A percentile compares a stretch with the other conserved stretches of the same genome.
phyloP scores from a whole-genome alignment of 177 flowering plant species.

The Vitis hybrid region DNA sequence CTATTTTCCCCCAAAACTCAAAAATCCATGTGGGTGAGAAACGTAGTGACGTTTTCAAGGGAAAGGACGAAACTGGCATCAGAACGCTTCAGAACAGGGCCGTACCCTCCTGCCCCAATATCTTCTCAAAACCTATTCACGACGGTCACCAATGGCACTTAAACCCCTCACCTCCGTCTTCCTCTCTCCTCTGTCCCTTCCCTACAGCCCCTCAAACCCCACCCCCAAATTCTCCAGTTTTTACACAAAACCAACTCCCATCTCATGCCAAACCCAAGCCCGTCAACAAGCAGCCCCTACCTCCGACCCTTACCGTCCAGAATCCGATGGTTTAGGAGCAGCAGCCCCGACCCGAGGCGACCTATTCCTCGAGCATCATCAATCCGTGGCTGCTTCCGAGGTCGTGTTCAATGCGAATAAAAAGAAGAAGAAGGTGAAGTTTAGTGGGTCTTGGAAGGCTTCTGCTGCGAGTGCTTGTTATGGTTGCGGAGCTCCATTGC shows the following conservation, averaged over 20 bases:
- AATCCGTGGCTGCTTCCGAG: slow-evolving; percentile 48
- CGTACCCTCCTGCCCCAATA: background rate
- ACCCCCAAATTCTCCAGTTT: slow-evolving; percentile 13
- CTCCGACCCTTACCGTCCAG: slow-evolving; percentile 25
- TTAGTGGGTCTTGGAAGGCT: slow-evolving; percentile 28
- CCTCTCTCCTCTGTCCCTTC: slow-evolving; percentile 31
- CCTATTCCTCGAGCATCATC: slow-evolving; percentile 57
- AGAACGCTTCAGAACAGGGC: too few species aligned
- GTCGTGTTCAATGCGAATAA: slow-evolving; percentile 31
- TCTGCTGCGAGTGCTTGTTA: slow-evolving; percentile 53
- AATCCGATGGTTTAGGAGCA: slow-evolving; percentile 62
- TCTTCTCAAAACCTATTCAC: background rate
- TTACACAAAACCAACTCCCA: slow-evolving; percentile 24
- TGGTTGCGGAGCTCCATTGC: slow-evolving; percentile 97
- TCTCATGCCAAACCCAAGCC: slow-evolving; percentile 34
- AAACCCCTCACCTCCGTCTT: slow-evolving; percentile 37
- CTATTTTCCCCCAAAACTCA: too few species aligned
- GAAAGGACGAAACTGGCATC: too few species aligned
- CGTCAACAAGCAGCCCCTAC: slow-evolving; percentile 1
- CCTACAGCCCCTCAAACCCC: slow-evolving; percentile 22
- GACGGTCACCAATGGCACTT: slow-evolving; percentile 33
- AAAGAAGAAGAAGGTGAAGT: slow-evolving; percentile 35
- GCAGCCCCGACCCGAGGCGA: slow-evolving; percentile 85
- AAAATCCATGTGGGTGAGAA: too few species aligned
- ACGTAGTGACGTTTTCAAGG: too few species aligned